phyloP scores from a whole-genome alignment of 1,139 yeast genomes.

The Debaryomyces sp. region DNA sequence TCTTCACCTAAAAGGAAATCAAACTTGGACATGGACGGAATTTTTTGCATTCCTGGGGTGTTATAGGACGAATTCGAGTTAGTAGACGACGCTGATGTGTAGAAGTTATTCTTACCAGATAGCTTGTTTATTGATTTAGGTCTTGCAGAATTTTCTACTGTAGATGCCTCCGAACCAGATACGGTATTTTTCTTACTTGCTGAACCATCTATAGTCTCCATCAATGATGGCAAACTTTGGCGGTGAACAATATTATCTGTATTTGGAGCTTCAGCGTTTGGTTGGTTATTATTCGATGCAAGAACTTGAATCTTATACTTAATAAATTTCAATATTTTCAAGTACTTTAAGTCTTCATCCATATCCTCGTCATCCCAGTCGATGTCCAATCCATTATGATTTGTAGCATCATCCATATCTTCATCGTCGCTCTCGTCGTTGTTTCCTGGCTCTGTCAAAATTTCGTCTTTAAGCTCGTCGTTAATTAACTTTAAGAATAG shows the following conservation, averaged over 20 bases:
- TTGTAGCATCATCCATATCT: conserved; percentile 21
- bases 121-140: background rate
- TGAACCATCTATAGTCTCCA: background rate
- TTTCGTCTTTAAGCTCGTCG: conserved; percentile 46
- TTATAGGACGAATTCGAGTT: conserved; percentile 11
- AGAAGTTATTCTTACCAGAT: conserved; percentile 11
- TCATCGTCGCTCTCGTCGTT: conserved; percentile 34
- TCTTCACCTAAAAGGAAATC: conserved; percentile 35
- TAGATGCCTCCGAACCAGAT: background rate
- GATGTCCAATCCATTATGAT: conserved; percentile 27
- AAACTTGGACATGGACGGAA: conserved; percentile 32
- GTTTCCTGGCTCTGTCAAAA: conserved; percentile 35
- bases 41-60: conserved; percentile 16
- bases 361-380: conserved; percentile 56
- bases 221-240: background rate
- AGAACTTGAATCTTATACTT: conserved; percentile 37
- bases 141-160: background rate
- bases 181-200: background rate
- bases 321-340: conserved; percentile 46
- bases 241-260: background rate
- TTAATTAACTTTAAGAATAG: conserved; percentile 42
- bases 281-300: conserved; percentile 8
- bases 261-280: background rate
- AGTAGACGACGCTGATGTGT: conserved; percentile 10
- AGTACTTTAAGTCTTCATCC: conserved; percentile 52